Evolutionary conservation across 352 stramenopile genomes (phyloP), one percentile per base, ranked within the genome.

Genomic region (Pythium aphanidermatum): DNA sequence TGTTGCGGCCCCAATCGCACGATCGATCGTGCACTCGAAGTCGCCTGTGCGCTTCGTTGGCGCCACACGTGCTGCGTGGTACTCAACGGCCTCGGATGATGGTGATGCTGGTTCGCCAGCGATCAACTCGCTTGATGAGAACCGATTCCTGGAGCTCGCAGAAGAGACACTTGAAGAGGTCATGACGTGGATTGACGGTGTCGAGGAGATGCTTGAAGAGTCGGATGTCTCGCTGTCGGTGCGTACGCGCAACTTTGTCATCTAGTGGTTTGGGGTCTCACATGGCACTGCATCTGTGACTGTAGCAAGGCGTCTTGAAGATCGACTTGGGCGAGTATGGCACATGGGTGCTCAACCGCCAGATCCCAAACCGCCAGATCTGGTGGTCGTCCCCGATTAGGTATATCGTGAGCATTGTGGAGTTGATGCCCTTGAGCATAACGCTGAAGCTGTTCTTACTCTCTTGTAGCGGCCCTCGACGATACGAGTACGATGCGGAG

Each of bases 301-400:
- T 33, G 29, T 60, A 96, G 87, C 90, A 97, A 95, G 95, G 95
- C 21, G 95, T 99, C 11, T 60, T 99, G 29, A 98, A 95, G 33
- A 88, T 98, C 40, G 82, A 92, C 34, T 68, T 99, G 20, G 92
- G 90, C 32, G 77, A 93, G 20, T 70, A 96, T 57, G 94, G 95
- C 47, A 97, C 91, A 35, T 99, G 90, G 86, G 96, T 99, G 24
- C 80, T 99, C 51, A 99, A 99, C 70, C 97, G 97, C 57, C 96
- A 99, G 64, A 96, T 95, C 29, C 96, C 96, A 4, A 99, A 98
- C 73, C 75, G 83, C 29, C 95, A 98, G 65, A 92, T 98, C 46
- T 98, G 92, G 92, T 98, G 93, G 94, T 98, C 91, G 6, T 98
- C 92, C 46, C 96, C 96, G 3, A 75, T 98, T 52, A 97, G 85